A percentile compares a stretch with the other conserved stretches of the same genome.
phyloP scores from a whole-genome alignment of 139 green algal species.

The Ettlia oleoabundans region DNA sequence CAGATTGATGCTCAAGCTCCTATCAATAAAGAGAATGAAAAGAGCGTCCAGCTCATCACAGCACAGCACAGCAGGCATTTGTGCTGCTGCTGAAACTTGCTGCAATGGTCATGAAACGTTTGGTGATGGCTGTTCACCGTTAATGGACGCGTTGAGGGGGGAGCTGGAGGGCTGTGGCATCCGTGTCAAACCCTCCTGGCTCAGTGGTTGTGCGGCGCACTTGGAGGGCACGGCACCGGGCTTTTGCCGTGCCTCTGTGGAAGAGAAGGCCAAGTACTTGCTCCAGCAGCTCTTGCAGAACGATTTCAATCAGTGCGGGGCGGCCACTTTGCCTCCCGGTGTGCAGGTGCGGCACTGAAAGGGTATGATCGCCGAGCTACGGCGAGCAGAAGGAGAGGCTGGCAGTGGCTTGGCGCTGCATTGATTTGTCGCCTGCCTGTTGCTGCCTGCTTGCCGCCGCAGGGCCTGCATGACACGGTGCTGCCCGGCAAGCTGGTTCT shows the following conservation, averaged over 20 bases:
- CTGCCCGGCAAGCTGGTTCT: conserved; percentile 70
- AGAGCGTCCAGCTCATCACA: no score
- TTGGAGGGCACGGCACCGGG: not conserved
- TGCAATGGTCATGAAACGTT: no score
- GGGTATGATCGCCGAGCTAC: no score
- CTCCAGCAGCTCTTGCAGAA: conserved; percentile 18
- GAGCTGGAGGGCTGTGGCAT: not conserved
- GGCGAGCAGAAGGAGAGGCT: no score
- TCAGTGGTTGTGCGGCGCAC: conserved; percentile 1
- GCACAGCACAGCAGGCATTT: no score
- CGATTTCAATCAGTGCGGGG: conserved; percentile 22
- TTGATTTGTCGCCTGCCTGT: not conserved
- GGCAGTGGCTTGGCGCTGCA: no score
- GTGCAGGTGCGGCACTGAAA: conserved; percentile 29
- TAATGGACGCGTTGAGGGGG: not conserved
- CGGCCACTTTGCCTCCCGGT: not conserved
- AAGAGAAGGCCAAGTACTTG: conserved; percentile 7
- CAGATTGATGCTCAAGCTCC: no score
- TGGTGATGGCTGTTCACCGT: not conserved
- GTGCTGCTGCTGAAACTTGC: no score
- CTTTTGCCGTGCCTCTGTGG: not conserved
- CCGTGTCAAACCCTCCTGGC: not conserved
- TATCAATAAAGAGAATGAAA: no score
- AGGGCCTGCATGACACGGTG: conserved; percentile 58
- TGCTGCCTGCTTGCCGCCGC: no score